phyloP scores from a whole-genome alignment of 345 rosid genomes.

The Heritiera fomes region DNA sequence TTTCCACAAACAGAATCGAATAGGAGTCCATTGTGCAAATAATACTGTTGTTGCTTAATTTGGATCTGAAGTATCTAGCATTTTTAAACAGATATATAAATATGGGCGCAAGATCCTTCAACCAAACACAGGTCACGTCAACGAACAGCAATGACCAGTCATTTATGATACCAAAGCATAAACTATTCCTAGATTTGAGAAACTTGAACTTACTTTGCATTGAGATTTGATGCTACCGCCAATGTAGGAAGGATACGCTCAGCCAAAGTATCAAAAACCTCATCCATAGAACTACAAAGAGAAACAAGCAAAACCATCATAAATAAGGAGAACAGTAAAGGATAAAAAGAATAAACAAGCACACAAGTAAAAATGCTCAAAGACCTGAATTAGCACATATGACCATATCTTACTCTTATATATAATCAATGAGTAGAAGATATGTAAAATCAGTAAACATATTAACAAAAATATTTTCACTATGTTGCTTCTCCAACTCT shows the following conservation, averaged over 20 bases:
- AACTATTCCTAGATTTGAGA: slow-evolving; percentile 10
- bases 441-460: slow-evolving; percentile 2
- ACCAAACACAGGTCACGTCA: slow-evolving; percentile 1
- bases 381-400: neutral
- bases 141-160: neutral
- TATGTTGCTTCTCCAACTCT: neutral
- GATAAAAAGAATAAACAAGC: neutral
- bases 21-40: neutral
- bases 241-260: slow-evolving; percentile 63
- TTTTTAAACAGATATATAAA: neutral
- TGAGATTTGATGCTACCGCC: slow-evolving; percentile 53
- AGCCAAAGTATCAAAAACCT: slow-evolving; percentile 73
- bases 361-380: neutral
- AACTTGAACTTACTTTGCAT: slow-evolving; percentile 52
- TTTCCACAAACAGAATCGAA: neutral
- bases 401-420: neutral
- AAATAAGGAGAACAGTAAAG: neutral
- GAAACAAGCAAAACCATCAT: neutral
- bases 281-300: slow-evolving; percentile 68
- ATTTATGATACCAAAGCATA: neutral
- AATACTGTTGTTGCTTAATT: neutral
- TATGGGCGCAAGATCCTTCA: neutral
- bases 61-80: neutral
- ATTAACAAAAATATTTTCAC: neutral
- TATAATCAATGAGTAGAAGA: slow-evolving; percentile 8